Percentiles rank a stretch among this genome's conserved stretches.
Evolutionary conservation across 2,329 filamentous ascomycete genomes (phyloP).

Genomic region (Phialemoniopsis sp.): DNA sequence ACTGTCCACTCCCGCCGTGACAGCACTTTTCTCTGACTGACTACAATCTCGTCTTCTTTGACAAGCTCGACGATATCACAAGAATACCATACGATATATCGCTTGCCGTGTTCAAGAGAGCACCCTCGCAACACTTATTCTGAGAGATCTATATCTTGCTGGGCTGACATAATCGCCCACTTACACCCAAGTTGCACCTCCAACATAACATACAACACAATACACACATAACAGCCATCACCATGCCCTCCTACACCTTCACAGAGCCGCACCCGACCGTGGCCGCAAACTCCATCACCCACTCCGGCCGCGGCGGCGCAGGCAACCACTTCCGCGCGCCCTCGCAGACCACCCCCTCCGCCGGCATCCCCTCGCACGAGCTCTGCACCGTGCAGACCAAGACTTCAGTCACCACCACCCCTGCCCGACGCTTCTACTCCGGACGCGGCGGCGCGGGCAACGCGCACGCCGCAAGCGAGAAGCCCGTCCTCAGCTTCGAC

Average conservation of each 20-base stretch:
- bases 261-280: conserved; percentile 45
- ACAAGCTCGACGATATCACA: no score
- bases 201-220: conserved; percentile 6
- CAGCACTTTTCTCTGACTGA: no score
- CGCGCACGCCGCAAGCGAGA: conserved; percentile 45
- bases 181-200: background rate
- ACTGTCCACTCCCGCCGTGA: no score
- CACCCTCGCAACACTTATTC: no score
- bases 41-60: no score
- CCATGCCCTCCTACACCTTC: conserved; percentile 38
- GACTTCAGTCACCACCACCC: conserved; percentile 32
- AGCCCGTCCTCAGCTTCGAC: conserved; percentile 61
- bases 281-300: conserved; percentile 39
- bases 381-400: conserved; percentile 32
- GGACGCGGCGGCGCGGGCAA: conserved; percentile 68
- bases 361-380: conserved; percentile 44
- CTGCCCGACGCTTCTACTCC: conserved; percentile 48
- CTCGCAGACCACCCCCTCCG: conserved; percentile 32
- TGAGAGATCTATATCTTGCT: no score
- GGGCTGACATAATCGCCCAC: no score
- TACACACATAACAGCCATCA: conserved; percentile 9
- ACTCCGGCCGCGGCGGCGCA: conserved; percentile 51
- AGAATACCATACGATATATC: no score
- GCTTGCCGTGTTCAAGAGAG: no score
- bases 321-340: conserved; percentile 51